A percentile compares a stretch with the other conserved stretches of the same genome.
phyloP scores from a whole-genome alignment of 2,329 filamentous ascomycete genomes.

The Fragosphaeria purpurea region DNA sequence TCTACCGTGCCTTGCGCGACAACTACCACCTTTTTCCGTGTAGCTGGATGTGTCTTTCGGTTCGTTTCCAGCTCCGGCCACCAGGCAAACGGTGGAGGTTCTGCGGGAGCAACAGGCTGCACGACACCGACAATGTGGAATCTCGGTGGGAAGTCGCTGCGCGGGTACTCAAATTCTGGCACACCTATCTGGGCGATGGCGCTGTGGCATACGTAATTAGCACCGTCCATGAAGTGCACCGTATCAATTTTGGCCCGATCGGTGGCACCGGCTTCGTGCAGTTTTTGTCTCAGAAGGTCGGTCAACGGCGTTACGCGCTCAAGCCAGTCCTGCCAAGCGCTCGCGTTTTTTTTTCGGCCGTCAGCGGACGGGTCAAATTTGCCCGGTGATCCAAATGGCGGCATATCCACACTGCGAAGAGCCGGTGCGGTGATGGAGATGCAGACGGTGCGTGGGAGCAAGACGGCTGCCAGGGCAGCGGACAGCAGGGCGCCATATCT shows the following conservation, averaged over 20 bases:
- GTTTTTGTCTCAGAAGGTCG: constrained; percentile 17
- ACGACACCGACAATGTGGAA: constrained; percentile 27
- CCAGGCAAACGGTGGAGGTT: constrained; percentile 17
- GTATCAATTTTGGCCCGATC: constrained; percentile 1
- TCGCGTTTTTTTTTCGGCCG: constrained; percentile 16
- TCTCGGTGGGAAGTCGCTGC: constrained; percentile 24
- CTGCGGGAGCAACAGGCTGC: constrained; percentile 9
- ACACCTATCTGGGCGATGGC: constrained; percentile 27
- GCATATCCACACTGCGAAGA: constrained; percentile 24
- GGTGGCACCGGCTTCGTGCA: constrained; percentile 20
- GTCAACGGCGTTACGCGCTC: constrained; percentile 16
- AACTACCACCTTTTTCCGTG: constrained; percentile 23
- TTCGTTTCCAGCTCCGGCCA: constrained; percentile 24
- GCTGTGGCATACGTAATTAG: constrained; percentile 25
- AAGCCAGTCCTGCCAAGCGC: constrained; percentile 23
- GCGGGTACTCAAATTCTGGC: constrained; percentile 27
- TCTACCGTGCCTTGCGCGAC: constrained; percentile 32
- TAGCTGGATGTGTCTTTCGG: constrained; percentile 2
- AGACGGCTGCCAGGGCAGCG: constrained; percentile 3
- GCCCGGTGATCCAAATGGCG: constrained; percentile 22
- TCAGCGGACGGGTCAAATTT: constrained; percentile 20
- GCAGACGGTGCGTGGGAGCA: constrained; percentile 19
- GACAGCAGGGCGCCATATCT: constrained; percentile 21
- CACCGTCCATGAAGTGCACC: constrained; percentile 21
- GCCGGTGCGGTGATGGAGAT: constrained; percentile 28